Percentiles rank a stretch among this genome's conserved stretches.
phyloP scores from a whole-genome alignment of 495 filamentous ascomycete genomes.

The Tricharina praecox region DNA sequence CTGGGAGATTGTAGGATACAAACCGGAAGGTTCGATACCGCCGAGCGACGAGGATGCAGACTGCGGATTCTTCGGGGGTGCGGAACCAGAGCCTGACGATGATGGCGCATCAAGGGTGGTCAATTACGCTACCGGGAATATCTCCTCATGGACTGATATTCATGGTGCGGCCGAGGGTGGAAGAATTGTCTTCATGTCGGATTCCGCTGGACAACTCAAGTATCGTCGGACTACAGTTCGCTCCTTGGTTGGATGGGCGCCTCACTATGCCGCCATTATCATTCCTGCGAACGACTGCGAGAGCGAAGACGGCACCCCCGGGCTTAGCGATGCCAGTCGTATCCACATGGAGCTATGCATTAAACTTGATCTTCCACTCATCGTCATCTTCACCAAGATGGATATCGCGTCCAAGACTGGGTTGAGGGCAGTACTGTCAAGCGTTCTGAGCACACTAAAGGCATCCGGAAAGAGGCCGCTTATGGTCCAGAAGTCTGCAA shows the following conservation, averaged over 20 bases:
- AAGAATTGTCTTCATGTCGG: constrained; percentile 69
- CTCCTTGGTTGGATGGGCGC: constrained; percentile 85
- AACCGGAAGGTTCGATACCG: constrained; percentile 17
- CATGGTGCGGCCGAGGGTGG: constrained; percentile 56
- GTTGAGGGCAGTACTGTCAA: constrained; percentile 49
- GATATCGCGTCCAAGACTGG: constrained; percentile 62
- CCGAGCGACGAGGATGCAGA: not conserved
- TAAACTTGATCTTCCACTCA: constrained; percentile 53
- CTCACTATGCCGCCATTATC: constrained; percentile 81
- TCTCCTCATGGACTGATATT: constrained; percentile 88
- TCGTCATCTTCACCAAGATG: constrained; percentile 76
- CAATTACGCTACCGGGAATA: constrained; percentile 73
- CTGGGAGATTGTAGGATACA: constrained; percentile 82
- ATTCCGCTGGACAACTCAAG: constrained; percentile 76
- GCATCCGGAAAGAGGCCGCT: constrained; percentile 51
- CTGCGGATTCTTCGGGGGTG: constrained; percentile 8
- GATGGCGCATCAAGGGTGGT: constrained; percentile 40
- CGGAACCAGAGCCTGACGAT: constrained; percentile 6
- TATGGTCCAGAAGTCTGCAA: constrained; percentile 41
- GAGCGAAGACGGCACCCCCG: constrained; percentile 21
- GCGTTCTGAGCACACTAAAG: constrained; percentile 64
- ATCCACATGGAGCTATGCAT: constrained; percentile 79
- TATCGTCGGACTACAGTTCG: constrained; percentile 76
- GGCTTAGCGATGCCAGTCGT: constrained; percentile 50
- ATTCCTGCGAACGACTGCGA: constrained; percentile 59